These are phyloP conservation scores for Cucurbita ficifolia DNA, from an alignment of 306 rosid genomes.

Conservation along the genomic window DNA sequence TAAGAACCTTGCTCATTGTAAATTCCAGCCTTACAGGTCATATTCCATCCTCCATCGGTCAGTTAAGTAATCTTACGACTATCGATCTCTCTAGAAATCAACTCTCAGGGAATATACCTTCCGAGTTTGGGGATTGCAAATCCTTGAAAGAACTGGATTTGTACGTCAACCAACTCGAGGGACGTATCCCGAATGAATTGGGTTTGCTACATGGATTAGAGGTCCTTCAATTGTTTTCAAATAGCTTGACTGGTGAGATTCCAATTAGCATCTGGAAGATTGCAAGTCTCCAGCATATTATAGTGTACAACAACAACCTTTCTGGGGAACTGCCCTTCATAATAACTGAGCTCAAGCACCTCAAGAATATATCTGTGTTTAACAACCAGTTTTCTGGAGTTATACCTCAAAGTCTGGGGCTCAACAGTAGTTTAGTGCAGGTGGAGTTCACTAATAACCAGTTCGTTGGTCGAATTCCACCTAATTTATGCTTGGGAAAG, in stretches of 20 bases:
- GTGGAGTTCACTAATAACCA: conserved; percentile 50
- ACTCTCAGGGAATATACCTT: conserved; percentile 56
- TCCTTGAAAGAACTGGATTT: conserved; percentile 34
- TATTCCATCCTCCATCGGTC: conserved; percentile 58
- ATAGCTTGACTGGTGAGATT: conserved; percentile 52
- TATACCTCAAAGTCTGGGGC: conserved; percentile 64
- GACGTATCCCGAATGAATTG: conserved; percentile 53
- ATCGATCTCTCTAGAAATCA: conserved; percentile 38
- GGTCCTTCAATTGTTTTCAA: conserved; percentile 39
- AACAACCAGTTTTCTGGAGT: conserved; percentile 59
- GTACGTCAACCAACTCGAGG: conserved; percentile 51
- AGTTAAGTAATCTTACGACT: conserved; percentile 18
- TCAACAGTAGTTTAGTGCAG: conserved; percentile 40
- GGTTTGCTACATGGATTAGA: conserved; percentile 37
- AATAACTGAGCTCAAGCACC: conserved; percentile 51
- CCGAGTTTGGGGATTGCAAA: conserved; percentile 48
- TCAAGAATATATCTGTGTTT: conserved; percentile 44
- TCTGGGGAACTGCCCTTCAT: conserved; percentile 56
- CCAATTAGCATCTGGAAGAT: conserved; percentile 80
- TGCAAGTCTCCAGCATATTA: conserved; percentile 36
- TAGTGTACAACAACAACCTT: conserved; percentile 50
- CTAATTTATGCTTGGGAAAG: conserved; percentile 60
- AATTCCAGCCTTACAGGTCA: conserved; percentile 33
- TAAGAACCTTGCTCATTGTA: conserved; percentile 18
- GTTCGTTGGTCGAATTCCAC: conserved; percentile 59